phyloP scores from a whole-genome alignment of 1,284 basidiomycete genomes.

The Wallemia hederae region DNA sequence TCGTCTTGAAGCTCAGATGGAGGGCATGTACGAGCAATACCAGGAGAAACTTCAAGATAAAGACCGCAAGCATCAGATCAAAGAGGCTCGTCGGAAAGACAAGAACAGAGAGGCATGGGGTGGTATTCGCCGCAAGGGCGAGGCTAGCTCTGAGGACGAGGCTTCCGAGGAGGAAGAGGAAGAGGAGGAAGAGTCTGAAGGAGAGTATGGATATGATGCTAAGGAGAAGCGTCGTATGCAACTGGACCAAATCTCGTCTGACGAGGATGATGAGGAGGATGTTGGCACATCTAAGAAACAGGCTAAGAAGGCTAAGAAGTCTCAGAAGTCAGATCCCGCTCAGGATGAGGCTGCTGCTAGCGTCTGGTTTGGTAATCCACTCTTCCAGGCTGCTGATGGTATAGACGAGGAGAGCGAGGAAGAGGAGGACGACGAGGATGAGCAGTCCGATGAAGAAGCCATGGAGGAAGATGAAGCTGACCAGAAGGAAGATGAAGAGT shows the following conservation, averaged over 20 bases:
- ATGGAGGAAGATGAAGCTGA: constrained; percentile 6
- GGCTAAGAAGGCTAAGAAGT: constrained; percentile 7
- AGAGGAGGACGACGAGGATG: constrained; percentile 20
- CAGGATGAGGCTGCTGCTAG: constrained; percentile 21
- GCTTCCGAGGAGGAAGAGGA: constrained; percentile 18
- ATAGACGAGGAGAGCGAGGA: constrained; percentile 23
- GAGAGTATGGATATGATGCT: constrained; percentile 32
- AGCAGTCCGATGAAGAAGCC: constrained; percentile 13
- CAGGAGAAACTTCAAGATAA: constrained; percentile 48
- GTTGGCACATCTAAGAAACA: constrained; percentile 9
- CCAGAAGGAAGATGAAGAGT: constrained; percentile 8
- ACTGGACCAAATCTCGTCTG: constrained; percentile 2
- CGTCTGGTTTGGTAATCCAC: constrained; percentile 84
- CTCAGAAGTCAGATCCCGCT: constrained; percentile 9
- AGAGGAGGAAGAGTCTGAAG: constrained; percentile 41
- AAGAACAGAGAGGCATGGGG: constrained; percentile 41
- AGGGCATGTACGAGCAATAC: constrained; percentile 68
- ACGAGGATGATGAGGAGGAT: constrained; percentile 13
- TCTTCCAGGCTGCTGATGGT: constrained; percentile 50
- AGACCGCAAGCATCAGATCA: constrained; percentile 69
- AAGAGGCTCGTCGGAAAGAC: constrained; percentile 47
- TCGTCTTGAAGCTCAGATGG: constrained; percentile 56
- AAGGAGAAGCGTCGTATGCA: constrained; percentile 9
- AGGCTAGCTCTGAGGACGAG: constrained; percentile 10
- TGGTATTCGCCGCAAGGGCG: constrained; percentile 26